A percentile compares a stretch with the other conserved stretches of the same genome.
phyloP scores from a whole-genome alignment of 768 basidiomycete genomes.

The Pisolithus marmoratus region DNA sequence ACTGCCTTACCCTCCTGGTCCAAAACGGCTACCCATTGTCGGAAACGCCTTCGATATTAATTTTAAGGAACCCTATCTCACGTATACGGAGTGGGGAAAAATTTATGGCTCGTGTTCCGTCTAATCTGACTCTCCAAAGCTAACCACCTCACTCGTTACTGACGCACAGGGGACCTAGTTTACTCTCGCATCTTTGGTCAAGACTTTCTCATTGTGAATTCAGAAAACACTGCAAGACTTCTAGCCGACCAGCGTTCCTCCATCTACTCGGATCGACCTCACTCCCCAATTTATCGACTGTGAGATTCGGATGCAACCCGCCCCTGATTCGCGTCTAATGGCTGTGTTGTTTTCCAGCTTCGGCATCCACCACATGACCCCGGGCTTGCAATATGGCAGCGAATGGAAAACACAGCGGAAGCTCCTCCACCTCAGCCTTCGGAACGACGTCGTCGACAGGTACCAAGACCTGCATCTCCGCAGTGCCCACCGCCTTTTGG shows the following conservation, averaged over 20 bases:
- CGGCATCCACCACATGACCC: constrained; percentile 6
- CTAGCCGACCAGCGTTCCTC: constrained; percentile 8
- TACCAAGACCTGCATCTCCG: constrained; percentile 3
- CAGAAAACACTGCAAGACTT: constrained; percentile 6
- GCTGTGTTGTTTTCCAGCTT: not conserved
- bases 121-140: not conserved
- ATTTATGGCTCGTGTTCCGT: constrained; percentile 27
- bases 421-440: constrained; percentile 8
- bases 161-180: constrained; percentile 1
- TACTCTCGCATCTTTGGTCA: constrained; percentile 6
- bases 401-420: constrained; percentile 12
- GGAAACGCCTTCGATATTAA: constrained; percentile 39
- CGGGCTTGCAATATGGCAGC: constrained; percentile 8
- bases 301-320: not conserved
- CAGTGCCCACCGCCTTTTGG: constrained; percentile 1
- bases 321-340: too few species aligned
- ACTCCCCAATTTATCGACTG: constrained; percentile 2
- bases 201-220: constrained; percentile 7
- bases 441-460: constrained; percentile 1
- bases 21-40: constrained; percentile 29
- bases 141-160: not conserved
- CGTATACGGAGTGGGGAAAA: constrained; percentile 32
- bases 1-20: constrained; percentile 31
- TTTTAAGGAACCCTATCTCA: constrained; percentile 31
- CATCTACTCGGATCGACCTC: constrained; percentile 8